A percentile compares a stretch with the other conserved stretches of the same genome.
These are phyloP conservation scores for Incumbomyces lentus DNA, from an alignment of 2,329 filamentous ascomycete genomes.

Conservation along the genomic window DNA sequence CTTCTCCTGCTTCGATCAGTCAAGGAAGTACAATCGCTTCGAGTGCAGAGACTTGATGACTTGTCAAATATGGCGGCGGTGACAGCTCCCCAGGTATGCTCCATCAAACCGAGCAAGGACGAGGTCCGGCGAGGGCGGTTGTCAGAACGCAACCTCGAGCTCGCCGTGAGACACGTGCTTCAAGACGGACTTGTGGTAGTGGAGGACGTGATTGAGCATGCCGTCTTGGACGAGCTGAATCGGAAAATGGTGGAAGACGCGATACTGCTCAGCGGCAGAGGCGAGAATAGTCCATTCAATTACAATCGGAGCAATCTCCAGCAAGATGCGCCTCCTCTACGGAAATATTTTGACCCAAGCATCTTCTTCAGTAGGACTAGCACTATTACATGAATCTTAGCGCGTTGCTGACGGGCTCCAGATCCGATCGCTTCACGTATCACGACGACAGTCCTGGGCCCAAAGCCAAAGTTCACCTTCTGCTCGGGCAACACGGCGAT, in stretches of 20 bases:
- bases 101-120: conserved; percentile 2
- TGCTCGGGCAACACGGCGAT: conserved; percentile 50
- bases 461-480: conserved; percentile 47
- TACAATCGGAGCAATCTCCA: conserved; percentile 52
- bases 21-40: too few relatives aligned
- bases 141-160: conserved; percentile 41
- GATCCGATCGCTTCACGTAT: conserved; percentile 37
- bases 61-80: too few relatives aligned
- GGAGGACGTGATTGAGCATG: conserved; percentile 42
- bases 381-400: conserved; percentile 36
- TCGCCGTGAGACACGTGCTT: conserved; percentile 42
- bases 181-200: conserved; percentile 48
- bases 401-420: conserved; percentile 31
- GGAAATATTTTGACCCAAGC: conserved; percentile 37
- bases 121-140: conserved; percentile 8
- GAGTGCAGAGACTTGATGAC: too few relatives aligned
- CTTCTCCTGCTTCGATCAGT: too few relatives aligned
- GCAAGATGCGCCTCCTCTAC: conserved; percentile 46
- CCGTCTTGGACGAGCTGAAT: conserved; percentile 46
- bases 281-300: conserved; percentile 49
- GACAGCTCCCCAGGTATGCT: not conserved
- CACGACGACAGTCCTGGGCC: conserved; percentile 44
- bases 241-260: conserved; percentile 51
- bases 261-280: conserved; percentile 38
- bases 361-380: conserved; percentile 44